A percentile compares a stretch with the other conserved stretches of the same genome.
phyloP scores from a whole-genome alignment of 495 filamentous ascomycete genomes.

The Friedmanniomyces simplex region DNA sequence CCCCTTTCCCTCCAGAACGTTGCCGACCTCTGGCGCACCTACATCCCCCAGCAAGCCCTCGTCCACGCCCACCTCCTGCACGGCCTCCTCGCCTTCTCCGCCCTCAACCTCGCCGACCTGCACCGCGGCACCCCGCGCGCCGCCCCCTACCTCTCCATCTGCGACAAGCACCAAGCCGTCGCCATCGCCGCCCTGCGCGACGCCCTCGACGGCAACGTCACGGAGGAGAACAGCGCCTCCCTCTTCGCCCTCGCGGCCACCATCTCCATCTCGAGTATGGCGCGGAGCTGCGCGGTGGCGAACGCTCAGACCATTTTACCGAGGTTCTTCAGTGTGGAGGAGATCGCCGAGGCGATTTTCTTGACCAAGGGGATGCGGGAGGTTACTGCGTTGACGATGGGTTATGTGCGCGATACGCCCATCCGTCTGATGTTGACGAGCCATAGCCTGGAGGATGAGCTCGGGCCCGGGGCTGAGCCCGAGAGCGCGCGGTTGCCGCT shows the following conservation, averaged over 20 bases:
- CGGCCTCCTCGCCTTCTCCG: constrained; percentile 16
- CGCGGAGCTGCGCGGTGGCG: constrained; percentile 1
- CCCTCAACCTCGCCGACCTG: constrained; percentile 13
- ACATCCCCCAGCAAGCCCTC: constrained; percentile 11
- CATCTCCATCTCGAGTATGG: constrained; percentile 4
- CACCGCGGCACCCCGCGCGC: not conserved
- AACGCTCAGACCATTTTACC: not conserved
- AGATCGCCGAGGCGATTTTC: not conserved
- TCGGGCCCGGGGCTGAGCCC: not conserved
- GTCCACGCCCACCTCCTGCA: constrained; percentile 15
- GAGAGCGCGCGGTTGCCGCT: too few relatives aligned
- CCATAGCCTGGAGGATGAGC: not conserved
- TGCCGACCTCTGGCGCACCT: not conserved
- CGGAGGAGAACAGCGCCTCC: not conserved
- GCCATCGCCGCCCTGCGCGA: constrained; percentile 10
- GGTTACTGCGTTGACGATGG: not conserved
- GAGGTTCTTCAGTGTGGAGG: not conserved
- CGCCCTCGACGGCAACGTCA: constrained; percentile 1
- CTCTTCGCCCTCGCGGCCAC: constrained; percentile 7
- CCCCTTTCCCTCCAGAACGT: not conserved
- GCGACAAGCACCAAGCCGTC: constrained; percentile 14
- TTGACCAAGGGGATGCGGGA: constrained; percentile 1
- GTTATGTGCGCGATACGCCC: not conserved
- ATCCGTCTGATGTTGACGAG: not conserved
- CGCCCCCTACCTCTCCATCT: constrained; percentile 1